Base-by-base conservation (phyloP, 257 asterid genomes). In the Przewalskia tangutica region DNA sequence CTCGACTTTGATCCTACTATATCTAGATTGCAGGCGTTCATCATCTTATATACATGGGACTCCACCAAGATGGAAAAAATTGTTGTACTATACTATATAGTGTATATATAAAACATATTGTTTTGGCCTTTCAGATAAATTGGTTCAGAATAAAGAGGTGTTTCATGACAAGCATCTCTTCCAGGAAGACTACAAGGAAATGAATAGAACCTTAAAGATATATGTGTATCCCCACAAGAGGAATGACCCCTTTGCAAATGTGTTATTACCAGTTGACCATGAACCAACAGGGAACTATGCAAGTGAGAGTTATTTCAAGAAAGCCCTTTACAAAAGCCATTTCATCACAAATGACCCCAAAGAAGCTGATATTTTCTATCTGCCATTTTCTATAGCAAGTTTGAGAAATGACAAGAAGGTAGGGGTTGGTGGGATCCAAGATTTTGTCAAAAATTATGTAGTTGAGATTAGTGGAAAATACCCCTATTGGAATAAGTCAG, bases 271-370 rank as follows among this genome's bases (percentile, higher is more conserved):
- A 0, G 84, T 42, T 32, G 83, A 58, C 18, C 7, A 66, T 0
- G 88, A 85, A 3, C 99, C 97, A 0, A 79, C 86, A 0, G 99
- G 99, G 0, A 96, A 96, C 91, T 96, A 94, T 14, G 99, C 99
- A 11, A 96, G 99, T 27, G 99, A 96, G 63, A 91, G 94, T 83
- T 94, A 91, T 60, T 96, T 96, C 97, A 96, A 96, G 89, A 89
- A 85, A 36, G 48, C 90, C 16, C 90, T 96, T 14, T 89, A 88
- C 86, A 82, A 81, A 0, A 91, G 97, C 79, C 94, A 88, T 58
- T 96, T 96, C 86, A 82, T 93, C 51, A 95, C 99, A 16, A 58
- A 83, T 0, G 90, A 94, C 46, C 97, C 99, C n/a, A 83, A 89
- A 0, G 76, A 91, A 54, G 98, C 99, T 6, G 84, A 93, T 80